Evolutionary conservation across 495 filamentous ascomycete genomes (phyloP).

Genomic region (Xylaria scruposa): DNA sequence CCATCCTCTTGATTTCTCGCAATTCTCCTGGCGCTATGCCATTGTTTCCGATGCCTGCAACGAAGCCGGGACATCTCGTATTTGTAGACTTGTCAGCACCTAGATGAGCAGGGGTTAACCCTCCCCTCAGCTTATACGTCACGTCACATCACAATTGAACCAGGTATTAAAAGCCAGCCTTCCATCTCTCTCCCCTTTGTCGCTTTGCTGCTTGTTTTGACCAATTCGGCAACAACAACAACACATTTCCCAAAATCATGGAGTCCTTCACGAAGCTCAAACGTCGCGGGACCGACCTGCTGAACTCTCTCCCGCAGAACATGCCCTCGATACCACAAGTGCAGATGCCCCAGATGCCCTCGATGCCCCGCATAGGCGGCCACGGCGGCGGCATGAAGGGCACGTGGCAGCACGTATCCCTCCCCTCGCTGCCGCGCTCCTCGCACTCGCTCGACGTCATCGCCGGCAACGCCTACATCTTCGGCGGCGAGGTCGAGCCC

Average conservation of each 20-base stretch:
- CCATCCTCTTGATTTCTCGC: background rate
- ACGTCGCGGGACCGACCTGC: constrained; percentile 52
- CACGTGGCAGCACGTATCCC: constrained; percentile 62
- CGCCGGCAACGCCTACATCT: constrained; percentile 70
- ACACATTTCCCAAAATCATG: constrained; percentile 36
- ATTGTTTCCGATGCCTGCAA: constrained; percentile 8
- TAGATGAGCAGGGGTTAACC: constrained; percentile 15
- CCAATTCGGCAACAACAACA: constrained; percentile 2
- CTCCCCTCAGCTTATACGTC: constrained; percentile 25
- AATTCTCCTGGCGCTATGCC: no score
- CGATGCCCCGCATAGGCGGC: constrained; percentile 27
- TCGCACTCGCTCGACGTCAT: constrained; percentile 74
- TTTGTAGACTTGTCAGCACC: background rate
- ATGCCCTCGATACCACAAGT: constrained; percentile 39
- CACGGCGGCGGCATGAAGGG: constrained; percentile 53
- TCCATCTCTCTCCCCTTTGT: background rate
- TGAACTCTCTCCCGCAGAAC: constrained; percentile 48
- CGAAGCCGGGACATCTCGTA: background rate
- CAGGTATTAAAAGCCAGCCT: background rate
- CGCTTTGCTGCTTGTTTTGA: background rate
- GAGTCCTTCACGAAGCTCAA: constrained; percentile 53
- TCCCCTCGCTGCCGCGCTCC: constrained; percentile 65
- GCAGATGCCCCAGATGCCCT: constrained; percentile 36
- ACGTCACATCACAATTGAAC: constrained; percentile 22
- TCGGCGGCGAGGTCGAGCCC: constrained; percentile 64